Base-by-base conservation (phyloP, 2,329 filamentous ascomycete species). In the Fusarium hainanense region DNA sequence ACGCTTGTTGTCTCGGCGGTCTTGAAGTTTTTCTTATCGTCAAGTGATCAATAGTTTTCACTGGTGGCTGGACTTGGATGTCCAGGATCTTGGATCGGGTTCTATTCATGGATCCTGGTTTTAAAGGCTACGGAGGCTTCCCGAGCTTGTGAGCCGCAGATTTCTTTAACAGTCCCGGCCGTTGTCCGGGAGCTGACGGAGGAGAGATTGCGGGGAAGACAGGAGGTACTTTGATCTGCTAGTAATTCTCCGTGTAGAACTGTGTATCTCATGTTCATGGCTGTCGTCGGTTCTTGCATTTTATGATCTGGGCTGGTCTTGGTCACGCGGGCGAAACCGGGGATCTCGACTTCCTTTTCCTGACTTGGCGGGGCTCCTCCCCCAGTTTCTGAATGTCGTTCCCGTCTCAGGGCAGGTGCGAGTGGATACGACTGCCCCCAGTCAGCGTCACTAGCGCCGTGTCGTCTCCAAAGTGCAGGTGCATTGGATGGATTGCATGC, bases 321-420 rank as follows among this genome's bases (percentile, higher is more conserved):
- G 48, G 46, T 72, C 61, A 70, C 58, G 64, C 72, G 72, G 72
- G 72, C 69, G 51, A 74, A 75, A 63, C 64, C 72, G 72, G 72
- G 72, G 70, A 61, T 71, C 40, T 48, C 44, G 41, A 63, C 54
- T 69, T 66, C 58, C 66, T 70, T 70, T 63, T 63, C 58, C 63
- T 71, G 59, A 66, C 65, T 60, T 21, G 62, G 69, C 41, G 52
- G 69, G 54, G 52, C 58, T 23, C 58, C 58, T 58, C 60, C 71
- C 61, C 69, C 70, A 62, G 59, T 55, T 68, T 65, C 64, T 52
- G 49, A 16, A 25, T 47, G 44, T 47, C 44, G 27, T 25, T 47
- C 44, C 44, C 44, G 44, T 47, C 44, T 52, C 41, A 54, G 49
- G 54, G 68, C 55, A 65, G 42, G 54, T 51, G 51, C 40, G 63